Percentiles rank a stretch among this genome's conserved stretches.
Conservation (phyloP, 441 rosid species). For the Eruca vesicaria region DNA sequence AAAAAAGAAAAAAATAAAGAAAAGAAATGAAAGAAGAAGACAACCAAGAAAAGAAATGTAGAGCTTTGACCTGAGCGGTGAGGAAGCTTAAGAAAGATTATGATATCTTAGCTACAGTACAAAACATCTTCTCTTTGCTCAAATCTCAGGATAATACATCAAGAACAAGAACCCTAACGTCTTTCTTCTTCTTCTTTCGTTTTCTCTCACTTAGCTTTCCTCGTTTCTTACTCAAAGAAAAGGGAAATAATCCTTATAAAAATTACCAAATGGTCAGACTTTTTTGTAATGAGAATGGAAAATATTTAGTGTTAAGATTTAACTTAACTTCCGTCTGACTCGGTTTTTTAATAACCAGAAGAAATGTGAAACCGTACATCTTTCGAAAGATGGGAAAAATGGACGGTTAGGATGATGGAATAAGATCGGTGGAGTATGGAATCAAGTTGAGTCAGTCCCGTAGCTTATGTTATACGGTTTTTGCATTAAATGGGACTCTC, state of each 20-base stretch:
- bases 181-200: neutral
- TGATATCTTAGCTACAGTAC: neutral
- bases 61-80: constrained; percentile 1
- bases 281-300: constrained; percentile 5
- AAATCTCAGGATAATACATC: constrained; percentile 23
- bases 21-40: neutral
- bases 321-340: constrained; percentile 25
- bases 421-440: constrained; percentile 27
- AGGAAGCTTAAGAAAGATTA: neutral
- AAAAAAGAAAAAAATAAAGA: neutral
- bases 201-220: constrained; percentile 21
- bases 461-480: constrained; percentile 37
- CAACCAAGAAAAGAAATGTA: neutral
- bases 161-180: constrained; percentile 27
- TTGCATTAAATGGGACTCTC: constrained; percentile 33
- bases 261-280: constrained; percentile 21
- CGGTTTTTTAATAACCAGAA: constrained; percentile 16
- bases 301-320: constrained; percentile 10
- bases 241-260: neutral
- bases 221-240: constrained; percentile 6
- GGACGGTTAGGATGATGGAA: constrained; percentile 23
- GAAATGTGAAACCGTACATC: constrained; percentile 17
- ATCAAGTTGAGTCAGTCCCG: constrained; percentile 14
- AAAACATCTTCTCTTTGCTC: constrained; percentile 9
- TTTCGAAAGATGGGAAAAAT: neutral